Evolutionary conservation across 192 early-diverging fungal genomes (phyloP).

Genomic region (Coemansia sp.): DNA sequence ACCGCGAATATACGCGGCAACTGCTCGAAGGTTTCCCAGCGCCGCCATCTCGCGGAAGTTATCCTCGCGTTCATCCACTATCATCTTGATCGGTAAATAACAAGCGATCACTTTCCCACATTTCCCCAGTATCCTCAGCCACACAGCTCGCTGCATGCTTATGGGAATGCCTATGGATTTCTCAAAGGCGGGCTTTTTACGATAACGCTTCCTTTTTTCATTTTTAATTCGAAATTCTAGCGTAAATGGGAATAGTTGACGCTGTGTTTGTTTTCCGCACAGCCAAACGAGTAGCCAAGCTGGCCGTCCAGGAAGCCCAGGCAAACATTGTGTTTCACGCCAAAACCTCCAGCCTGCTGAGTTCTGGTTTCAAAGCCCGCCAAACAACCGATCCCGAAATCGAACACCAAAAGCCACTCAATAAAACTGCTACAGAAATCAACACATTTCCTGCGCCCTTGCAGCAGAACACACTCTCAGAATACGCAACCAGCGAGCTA

Average conservation of each 20-base stretch:
- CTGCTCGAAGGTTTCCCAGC: constrained; percentile 69
- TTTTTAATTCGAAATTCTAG: constrained; percentile 2
- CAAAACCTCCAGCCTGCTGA: constrained; percentile 34
- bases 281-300: constrained; percentile 23
- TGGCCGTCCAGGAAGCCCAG: constrained; percentile 30
- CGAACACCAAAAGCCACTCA: neutral
- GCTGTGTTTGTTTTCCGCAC: constrained; percentile 39
- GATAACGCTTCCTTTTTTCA: constrained; percentile 4
- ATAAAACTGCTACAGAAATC: no score
- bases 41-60: constrained; percentile 58
- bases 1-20: constrained; percentile 59
- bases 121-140: no score
- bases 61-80: constrained; percentile 38
- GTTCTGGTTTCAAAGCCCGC: neutral
- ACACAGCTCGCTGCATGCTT: neutral
- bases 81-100: constrained; percentile 4
- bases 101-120: no score
- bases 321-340: constrained; percentile 11
- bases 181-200: neutral
- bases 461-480: no score
- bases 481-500: no score
- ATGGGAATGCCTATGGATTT: neutral
- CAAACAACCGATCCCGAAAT: neutral
- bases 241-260: constrained; percentile 33
- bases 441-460: neutral